A percentile compares a stretch with the other conserved stretches of the same genome.
Evolutionary conservation across 441 rosid genomes (phyloP).

Genomic region (Breynia disticha): DNA sequence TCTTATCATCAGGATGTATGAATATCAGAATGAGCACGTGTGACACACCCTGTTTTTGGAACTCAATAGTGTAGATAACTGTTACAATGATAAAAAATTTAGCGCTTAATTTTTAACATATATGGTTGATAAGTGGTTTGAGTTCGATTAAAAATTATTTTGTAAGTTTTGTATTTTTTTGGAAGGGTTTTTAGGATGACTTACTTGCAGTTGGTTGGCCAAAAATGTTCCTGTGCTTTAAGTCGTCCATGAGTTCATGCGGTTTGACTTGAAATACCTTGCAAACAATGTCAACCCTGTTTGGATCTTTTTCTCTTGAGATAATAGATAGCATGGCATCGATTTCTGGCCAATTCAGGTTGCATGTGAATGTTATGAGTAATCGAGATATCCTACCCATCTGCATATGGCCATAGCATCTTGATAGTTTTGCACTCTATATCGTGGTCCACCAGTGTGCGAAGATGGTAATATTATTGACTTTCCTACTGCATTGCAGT

Average conservation of each 20-base stretch:
- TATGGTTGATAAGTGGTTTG: background rate
- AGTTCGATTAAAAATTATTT: background rate
- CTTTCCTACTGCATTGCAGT: background rate
- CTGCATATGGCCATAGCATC: background rate
- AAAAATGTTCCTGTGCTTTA: background rate
- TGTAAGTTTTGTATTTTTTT: too few relatives aligned
- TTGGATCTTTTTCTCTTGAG: background rate
- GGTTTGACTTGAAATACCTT: constrained; percentile 7
- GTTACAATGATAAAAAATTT: background rate
- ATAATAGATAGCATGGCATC: fast-evolving
- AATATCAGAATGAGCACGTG: constrained; percentile 13
- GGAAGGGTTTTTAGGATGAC: background rate
- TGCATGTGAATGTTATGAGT: background rate
- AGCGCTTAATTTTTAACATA: background rate
- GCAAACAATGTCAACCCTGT: background rate
- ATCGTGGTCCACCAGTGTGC: background rate
- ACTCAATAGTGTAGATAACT: background rate
- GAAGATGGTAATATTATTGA: background rate
- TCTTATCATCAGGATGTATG: background rate
- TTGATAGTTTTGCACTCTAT: constrained; percentile 3
- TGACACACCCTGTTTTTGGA: constrained; percentile 6
- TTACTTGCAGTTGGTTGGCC: background rate
- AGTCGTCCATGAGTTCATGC: background rate
- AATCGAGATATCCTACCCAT: background rate
- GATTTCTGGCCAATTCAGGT: constrained; percentile 1